These are phyloP conservation scores for Beauveria scarabaeidicola DNA, from an alignment of 2,329 filamentous ascomycete species.

Conservation along the genomic window DNA sequence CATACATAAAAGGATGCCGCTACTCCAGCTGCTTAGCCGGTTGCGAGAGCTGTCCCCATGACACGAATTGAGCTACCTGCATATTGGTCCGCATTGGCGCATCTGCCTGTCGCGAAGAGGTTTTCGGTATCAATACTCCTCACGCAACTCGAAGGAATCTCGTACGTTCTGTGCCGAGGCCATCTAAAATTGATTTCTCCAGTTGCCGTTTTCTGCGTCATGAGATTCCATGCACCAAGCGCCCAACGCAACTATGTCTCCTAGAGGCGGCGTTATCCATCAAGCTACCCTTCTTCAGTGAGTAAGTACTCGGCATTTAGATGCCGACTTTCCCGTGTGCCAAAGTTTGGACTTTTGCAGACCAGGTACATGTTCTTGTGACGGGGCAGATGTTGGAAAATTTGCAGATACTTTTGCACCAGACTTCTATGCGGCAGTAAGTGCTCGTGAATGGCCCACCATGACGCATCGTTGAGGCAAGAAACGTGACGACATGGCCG, in stretches of 20 bases:
- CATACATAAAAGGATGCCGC: neutral
- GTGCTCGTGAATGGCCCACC: neutral
- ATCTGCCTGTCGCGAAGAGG: neutral
- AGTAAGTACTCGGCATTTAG: neutral
- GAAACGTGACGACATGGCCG: neutral
- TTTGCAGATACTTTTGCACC: neutral
- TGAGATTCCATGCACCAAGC: neutral
- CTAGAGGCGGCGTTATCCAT: neutral
- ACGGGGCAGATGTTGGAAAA: neutral
- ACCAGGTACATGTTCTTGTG: neutral
- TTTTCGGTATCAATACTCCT: neutral
- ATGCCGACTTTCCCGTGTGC: neutral
- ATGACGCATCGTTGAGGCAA: neutral
- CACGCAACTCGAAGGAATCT: neutral
- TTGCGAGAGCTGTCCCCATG: neutral
- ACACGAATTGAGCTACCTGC: neutral
- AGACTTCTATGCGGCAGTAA: neutral
- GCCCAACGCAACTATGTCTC: neutral
- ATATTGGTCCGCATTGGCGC: neutral
- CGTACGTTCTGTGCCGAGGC: neutral
- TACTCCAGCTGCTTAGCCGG: neutral
- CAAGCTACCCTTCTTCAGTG: neutral
- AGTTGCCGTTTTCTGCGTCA: neutral
- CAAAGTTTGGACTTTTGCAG: neutral
- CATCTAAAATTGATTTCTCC: neutral